Percentiles rank a stretch among this genome's conserved stretches.
Conservation (phyloP, 2,329 filamentous ascomycete genomes). For the Phaeoacremonium minimum region DNA sequence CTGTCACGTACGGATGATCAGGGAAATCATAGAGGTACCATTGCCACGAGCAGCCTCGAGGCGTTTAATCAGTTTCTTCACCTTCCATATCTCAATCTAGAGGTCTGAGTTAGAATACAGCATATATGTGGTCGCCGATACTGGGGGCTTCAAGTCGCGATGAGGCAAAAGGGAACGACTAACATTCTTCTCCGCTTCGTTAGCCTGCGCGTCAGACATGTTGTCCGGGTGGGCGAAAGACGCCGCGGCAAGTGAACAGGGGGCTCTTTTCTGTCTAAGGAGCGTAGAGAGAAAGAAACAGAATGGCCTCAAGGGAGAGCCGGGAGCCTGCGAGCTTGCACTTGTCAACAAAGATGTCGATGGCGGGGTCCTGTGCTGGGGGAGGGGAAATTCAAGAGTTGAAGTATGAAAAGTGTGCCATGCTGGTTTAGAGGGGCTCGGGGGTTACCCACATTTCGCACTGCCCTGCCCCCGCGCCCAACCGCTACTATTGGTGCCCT, state of each 20-base stretch:
- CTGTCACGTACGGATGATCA: conserved; percentile 84
- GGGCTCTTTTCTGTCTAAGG: too few species aligned
- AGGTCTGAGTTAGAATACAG: conserved; percentile 12
- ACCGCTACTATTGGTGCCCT: too few species aligned
- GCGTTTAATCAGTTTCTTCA: conserved; percentile 99
- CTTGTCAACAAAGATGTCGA: too few species aligned
- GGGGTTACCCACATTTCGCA: too few species aligned
- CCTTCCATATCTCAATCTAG: conserved; percentile 84
- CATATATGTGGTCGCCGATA: conserved; percentile 1
- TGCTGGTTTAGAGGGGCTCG: too few species aligned
- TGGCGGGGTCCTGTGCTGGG: too few species aligned
- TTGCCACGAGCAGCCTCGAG: conserved; percentile 96
- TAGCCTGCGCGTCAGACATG: conserved; percentile 83
- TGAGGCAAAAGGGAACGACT: conserved; percentile 25
- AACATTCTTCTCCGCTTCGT: conserved; percentile 96
- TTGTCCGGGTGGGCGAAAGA: conserved; percentile 41
- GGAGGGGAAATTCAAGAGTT: too few species aligned
- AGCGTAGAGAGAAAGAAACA: too few species aligned
- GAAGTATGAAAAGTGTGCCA: too few species aligned
- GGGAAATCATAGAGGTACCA: conserved; percentile 98
- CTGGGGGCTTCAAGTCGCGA: background rate
- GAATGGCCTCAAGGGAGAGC: too few species aligned
- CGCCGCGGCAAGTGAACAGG: conserved; percentile 11
- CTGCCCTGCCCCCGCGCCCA: too few species aligned
- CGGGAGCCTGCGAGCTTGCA: too few species aligned